Evolutionary conservation across 2,329 filamentous ascomycete species (phyloP).

Genomic region (Apiospora pterosperma): DNA sequence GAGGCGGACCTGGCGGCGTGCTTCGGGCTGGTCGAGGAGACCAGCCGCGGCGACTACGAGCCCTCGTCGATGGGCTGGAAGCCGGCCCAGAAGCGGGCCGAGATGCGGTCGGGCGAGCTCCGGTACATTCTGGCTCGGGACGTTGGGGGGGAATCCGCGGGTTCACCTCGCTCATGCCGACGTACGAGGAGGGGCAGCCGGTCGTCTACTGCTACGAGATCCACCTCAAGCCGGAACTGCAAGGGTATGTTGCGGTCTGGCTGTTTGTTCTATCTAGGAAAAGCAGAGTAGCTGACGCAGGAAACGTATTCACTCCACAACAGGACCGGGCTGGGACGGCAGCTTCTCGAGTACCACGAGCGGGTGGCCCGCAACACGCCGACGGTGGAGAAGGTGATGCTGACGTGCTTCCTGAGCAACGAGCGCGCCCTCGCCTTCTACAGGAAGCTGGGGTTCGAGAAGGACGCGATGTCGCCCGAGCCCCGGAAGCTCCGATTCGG

Average conservation of each 20-base stretch:
- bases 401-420: slow-evolving; percentile 69
- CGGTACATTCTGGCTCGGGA: slow-evolving; percentile 62
- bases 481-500: slow-evolving; percentile 52
- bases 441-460: slow-evolving; percentile 52
- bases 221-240: slow-evolving; percentile 56
- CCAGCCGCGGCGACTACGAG: slow-evolving; percentile 63
- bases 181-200: slow-evolving; percentile 59
- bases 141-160: slow-evolving; percentile 35
- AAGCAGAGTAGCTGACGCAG: too few species aligned
- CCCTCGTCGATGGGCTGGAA: slow-evolving; percentile 62
- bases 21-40: slow-evolving; percentile 56
- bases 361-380: slow-evolving; percentile 50
- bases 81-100: slow-evolving; percentile 53
- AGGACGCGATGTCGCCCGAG: slow-evolving; percentile 53
- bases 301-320: background rate
- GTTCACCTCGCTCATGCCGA: slow-evolving; percentile 70
- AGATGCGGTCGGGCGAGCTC: slow-evolving; percentile 67
- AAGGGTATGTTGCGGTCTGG: slow-evolving; percentile 42
- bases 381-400: slow-evolving; percentile 63
- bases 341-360: slow-evolving; percentile 56
- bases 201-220: slow-evolving; percentile 81
- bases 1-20: slow-evolving; percentile 48
- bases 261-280: background rate
- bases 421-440: slow-evolving; percentile 57
- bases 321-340: slow-evolving; percentile 60